These are phyloP conservation scores for Mycosarcoma maydis DNA, from an alignment of 1,284 basidiomycete genomes.

Conservation along the genomic window DNA sequence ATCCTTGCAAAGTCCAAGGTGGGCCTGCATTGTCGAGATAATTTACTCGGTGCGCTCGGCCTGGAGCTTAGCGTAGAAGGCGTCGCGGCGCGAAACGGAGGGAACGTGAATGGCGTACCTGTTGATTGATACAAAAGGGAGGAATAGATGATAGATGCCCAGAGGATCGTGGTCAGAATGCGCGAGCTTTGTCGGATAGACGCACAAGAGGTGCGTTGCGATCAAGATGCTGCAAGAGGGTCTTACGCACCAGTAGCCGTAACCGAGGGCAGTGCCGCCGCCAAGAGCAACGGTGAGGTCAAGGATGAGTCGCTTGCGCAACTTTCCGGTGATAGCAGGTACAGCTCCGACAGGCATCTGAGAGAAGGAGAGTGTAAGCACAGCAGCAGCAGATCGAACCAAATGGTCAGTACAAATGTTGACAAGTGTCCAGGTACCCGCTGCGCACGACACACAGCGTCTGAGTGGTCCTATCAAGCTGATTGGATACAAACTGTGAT, in stretches of 20 bases:
- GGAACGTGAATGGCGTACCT: slow-evolving; percentile 65
- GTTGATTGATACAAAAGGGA: slow-evolving; percentile 1
- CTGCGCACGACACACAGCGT: no score
- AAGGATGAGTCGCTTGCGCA: slow-evolving; percentile 64
- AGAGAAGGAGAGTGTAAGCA: no score
- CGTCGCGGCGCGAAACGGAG: slow-evolving; percentile 56
- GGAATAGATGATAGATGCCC: no score
- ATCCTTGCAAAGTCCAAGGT: not conserved
- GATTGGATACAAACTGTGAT: slow-evolving; percentile 31
- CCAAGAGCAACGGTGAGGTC: slow-evolving; percentile 62
- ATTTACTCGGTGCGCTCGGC: slow-evolving; percentile 50
- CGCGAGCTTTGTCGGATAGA: not conserved
- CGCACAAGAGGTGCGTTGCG: no score
- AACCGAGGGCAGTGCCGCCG: slow-evolving; percentile 59
- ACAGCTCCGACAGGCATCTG: slow-evolving; percentile 58
- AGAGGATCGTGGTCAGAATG: no score
- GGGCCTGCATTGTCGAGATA: no score
- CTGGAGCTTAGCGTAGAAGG: slow-evolving; percentile 62
- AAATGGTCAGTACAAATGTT: slow-evolving; percentile 15
- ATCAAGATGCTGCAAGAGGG: not conserved
- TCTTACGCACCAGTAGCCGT: slow-evolving; percentile 61
- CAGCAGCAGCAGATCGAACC: not conserved
- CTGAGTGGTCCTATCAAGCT: no score
- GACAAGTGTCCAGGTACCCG: no score
- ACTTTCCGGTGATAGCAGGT: slow-evolving; percentile 63